A percentile compares a stretch with the other conserved stretches of the same genome.
These are phyloP conservation scores for Chaetomium cochliodes DNA, from an alignment of 495 filamentous ascomycete species.

Conservation along the genomic window DNA sequence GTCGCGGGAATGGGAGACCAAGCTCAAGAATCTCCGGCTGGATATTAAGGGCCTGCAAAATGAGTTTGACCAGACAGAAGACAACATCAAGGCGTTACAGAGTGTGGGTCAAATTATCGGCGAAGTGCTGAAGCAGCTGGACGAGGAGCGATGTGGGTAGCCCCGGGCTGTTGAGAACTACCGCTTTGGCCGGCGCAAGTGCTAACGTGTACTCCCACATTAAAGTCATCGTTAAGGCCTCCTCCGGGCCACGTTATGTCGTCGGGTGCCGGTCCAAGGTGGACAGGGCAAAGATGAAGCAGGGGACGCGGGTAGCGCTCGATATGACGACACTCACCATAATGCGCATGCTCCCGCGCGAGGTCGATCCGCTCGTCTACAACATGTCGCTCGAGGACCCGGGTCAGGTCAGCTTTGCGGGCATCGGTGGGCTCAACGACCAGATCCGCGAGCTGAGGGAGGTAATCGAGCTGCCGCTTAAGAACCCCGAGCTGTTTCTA, in stretches of 20 bases:
- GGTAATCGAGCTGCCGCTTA: slow-evolving; percentile 96
- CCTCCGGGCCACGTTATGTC: slow-evolving; percentile 95
- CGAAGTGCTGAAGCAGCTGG: slow-evolving; percentile 96
- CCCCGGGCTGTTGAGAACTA: not conserved
- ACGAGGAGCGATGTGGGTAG: slow-evolving; percentile 93
- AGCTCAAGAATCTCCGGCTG: slow-evolving; percentile 84
- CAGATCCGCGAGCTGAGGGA: slow-evolving; percentile 97
- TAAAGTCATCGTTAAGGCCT: slow-evolving; percentile 74
- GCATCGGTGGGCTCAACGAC: slow-evolving; percentile 97
- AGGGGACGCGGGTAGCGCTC: slow-evolving; percentile 95
- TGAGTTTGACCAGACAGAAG: slow-evolving; percentile 94
- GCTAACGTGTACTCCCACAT: not conserved
- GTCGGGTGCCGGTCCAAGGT: slow-evolving; percentile 98
- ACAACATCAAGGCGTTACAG: slow-evolving; percentile 99
- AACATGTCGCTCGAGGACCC: slow-evolving; percentile 99
- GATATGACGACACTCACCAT: slow-evolving; percentile 99
- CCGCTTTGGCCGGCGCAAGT: not conserved
- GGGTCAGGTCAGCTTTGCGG: slow-evolving; percentile 96
- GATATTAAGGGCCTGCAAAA: slow-evolving; percentile 94
- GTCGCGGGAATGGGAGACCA: slow-evolving; percentile 97
- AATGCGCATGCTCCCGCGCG: slow-evolving; percentile 98
- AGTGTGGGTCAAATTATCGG: slow-evolving; percentile 99
- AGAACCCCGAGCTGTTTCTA: slow-evolving; percentile 97
- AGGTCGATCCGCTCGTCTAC: slow-evolving; percentile 98
- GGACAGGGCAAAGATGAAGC: slow-evolving; percentile 93